Base-by-base conservation (phyloP, 768 basidiomycete species). In the Mycena rosella region DNA sequence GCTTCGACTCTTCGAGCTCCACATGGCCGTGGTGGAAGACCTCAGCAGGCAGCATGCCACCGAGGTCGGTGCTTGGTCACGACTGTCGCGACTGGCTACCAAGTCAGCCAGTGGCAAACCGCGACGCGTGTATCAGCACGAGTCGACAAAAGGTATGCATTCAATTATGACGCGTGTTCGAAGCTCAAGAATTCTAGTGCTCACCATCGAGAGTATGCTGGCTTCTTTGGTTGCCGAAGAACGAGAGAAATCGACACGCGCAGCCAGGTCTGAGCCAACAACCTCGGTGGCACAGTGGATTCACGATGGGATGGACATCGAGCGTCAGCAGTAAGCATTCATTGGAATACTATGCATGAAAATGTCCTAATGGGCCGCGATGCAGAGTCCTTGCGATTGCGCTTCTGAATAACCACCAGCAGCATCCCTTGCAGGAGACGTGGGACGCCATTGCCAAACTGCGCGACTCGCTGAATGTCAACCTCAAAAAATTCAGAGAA, bases 121-220 rank as follows among this genome's bases (percentile, higher is more conserved):
- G 34, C 38, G 10, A 20, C 54, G 61, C 45, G 61, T 55, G 2
- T 63, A 63, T n/a, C n/a, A n/a, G n/a, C n/a, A n/a, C n/a, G n/a
- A n/a, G n/a, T n/a, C n/a, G n/a, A n/a, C n/a, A n/a, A 29, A 51
- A 63, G 36, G 26, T 8, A 24, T 14, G 9, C 10, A 27, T 13
- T 48, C 20, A 24, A 22, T 48, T 48, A 5, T 4, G 11, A 48
- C 10, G n/a, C 13, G 24, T 22, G n/a, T 48, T 34, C 32, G 47
- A 24, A 48, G n/a, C 26, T 48, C 18, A 48, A 15, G 42, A 42
- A 17, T 5, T 42, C 18, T 26, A 48, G 47, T 48, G 22, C n/a
- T 48, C 11, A 48, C 47, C 22, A 14, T 48, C 6, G 22, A 48
- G 6, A 14, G 24, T 8, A 26, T 48, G 22, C 26, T 48, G 22